Evolutionary conservation across 495 filamentous ascomycete species (phyloP).

Genomic region (Penicillium paradoxum): DNA sequence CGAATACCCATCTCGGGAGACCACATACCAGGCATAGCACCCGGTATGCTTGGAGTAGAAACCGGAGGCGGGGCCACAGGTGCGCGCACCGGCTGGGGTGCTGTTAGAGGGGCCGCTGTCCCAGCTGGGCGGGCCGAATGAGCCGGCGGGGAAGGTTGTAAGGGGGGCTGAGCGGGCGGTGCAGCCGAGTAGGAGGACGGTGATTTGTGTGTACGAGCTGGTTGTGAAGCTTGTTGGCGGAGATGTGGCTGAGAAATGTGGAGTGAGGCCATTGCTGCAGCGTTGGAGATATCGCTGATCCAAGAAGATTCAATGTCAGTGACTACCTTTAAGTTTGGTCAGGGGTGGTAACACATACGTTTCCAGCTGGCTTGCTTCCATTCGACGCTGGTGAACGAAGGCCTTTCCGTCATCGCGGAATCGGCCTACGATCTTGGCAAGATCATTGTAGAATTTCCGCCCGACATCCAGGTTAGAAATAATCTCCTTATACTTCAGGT

Average conservation of each 20-base stretch:
- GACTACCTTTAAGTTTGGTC: not conserved
- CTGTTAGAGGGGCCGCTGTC: conserved; percentile 41
- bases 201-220: conserved; percentile 19
- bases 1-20: conserved; percentile 74
- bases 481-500: conserved; percentile 92
- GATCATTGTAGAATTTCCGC: conserved; percentile 94
- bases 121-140: conserved; percentile 15
- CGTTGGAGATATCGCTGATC: conserved; percentile 55
- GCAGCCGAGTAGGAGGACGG: conserved; percentile 18
- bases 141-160: conserved; percentile 32
- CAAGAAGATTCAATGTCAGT: conserved; percentile 11
- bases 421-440: conserved; percentile 74
- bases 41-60: conserved; percentile 33
- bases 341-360: conserved; percentile 40
- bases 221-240: conserved; percentile 24
- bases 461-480: conserved; percentile 83
- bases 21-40: conserved; percentile 55
- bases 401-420: conserved; percentile 72
- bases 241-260: conserved; percentile 47
- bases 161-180: conserved; percentile 24
- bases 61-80: conserved; percentile 51
- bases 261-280: conserved; percentile 54
- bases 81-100: conserved; percentile 50
- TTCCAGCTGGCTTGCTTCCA: conserved; percentile 76
- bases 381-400: conserved; percentile 74